Conservation (phyloP, 768 basidiomycete genomes). For the Tylopilus vinaceipallidus region DNA sequence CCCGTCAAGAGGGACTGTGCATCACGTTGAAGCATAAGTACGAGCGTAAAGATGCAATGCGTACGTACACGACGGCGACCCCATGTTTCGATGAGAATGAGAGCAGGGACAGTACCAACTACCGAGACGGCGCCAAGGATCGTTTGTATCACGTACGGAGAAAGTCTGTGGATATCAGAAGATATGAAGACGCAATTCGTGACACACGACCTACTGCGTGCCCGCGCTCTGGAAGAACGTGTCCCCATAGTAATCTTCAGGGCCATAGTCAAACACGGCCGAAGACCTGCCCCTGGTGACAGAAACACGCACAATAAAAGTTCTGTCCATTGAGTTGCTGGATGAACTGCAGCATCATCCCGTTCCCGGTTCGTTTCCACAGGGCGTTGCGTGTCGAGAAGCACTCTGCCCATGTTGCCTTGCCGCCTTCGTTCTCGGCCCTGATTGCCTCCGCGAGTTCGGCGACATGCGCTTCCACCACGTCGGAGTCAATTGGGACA, state of each 20-base stretch:
- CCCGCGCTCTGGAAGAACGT: conserved; percentile 51
- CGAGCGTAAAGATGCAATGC: conserved; percentile 20
- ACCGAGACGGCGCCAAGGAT: conserved; percentile 75
- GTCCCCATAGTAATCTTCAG: conserved; percentile 16
- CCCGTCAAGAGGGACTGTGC: conserved; percentile 32
- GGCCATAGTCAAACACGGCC: not conserved
- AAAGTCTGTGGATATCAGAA: conserved; percentile 37
- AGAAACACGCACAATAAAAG: conserved; percentile 15
- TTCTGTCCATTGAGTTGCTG: conserved; percentile 17
- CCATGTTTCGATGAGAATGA: conserved; percentile 66
- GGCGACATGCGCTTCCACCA: conserved; percentile 11
- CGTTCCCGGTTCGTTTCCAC: conserved; percentile 18
- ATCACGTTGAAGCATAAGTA: not conserved
- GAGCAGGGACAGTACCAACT: conserved; percentile 66
- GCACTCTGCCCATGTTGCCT: conserved; percentile 16
- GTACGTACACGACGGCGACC: conserved; percentile 58
- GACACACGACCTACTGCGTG: conserved; percentile 43
- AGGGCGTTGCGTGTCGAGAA: conserved; percentile 16
- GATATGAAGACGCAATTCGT: too few species aligned
- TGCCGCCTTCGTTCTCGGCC: conserved; percentile 15
- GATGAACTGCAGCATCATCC: conserved; percentile 18
- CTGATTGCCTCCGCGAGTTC: conserved; percentile 16
- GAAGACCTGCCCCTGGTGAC: too few species aligned
- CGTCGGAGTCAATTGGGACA: conserved; percentile 9
- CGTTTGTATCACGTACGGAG: conserved; percentile 68